Evolutionary conservation across 2,329 filamentous ascomycete species (phyloP).

Genomic region (Fusarium guadeloupense): DNA sequence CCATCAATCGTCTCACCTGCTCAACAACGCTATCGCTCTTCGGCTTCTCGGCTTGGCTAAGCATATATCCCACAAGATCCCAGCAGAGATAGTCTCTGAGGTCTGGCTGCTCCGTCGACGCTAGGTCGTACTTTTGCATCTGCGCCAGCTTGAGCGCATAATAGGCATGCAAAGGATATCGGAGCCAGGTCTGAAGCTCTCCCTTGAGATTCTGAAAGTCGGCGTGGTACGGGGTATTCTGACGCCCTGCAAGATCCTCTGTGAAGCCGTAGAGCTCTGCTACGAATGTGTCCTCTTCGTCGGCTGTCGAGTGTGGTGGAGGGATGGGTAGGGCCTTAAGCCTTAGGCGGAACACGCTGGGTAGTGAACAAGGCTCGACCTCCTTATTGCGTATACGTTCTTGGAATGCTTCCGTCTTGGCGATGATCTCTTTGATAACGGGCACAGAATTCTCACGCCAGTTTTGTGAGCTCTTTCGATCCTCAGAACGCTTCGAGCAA

Average conservation of each 20-base stretch:
- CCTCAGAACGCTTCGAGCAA: background rate
- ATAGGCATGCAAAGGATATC: background rate
- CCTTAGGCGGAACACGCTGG: constrained; percentile 26
- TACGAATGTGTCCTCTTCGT: constrained; percentile 10
- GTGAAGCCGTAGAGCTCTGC: constrained; percentile 25
- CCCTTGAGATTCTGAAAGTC: constrained; percentile 32
- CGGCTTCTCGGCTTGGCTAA: background rate
- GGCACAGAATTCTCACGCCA: constrained; percentile 39
- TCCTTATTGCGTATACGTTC: background rate
- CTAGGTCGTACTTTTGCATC: background rate
- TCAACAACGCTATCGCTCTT: background rate
- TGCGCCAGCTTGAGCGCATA: constrained; percentile 23
- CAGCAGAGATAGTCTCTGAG: constrained; percentile 35
- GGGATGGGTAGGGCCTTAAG: constrained; percentile 29
- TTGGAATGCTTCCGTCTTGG: constrained; percentile 12
- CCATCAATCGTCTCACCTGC: constrained; percentile 11
- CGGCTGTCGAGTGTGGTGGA: background rate
- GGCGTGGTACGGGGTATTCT: constrained; percentile 36
- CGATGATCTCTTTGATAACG: constrained; percentile 30
- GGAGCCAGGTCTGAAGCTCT: constrained; percentile 9
- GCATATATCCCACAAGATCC: constrained; percentile 22
- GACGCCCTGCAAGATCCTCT: constrained; percentile 13
- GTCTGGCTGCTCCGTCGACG: background rate
- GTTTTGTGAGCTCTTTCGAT: constrained; percentile 18
- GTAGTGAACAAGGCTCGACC: constrained; percentile 3